Base-by-base conservation (phyloP, 1,139 yeast genomes). In the Taphrina pruni region DNA sequence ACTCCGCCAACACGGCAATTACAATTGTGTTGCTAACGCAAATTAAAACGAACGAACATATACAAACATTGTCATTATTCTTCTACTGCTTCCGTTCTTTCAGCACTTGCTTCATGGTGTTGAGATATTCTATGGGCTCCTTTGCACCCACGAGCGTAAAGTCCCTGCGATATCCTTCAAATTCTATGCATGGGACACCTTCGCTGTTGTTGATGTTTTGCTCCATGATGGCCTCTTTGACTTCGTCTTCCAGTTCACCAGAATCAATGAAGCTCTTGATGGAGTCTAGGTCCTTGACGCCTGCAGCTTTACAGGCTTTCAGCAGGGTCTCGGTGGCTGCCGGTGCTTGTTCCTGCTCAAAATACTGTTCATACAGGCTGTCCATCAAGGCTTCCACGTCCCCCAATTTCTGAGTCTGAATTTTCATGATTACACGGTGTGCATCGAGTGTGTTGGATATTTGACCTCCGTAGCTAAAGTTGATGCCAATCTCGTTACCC, bases 81-180 rank as follows among this genome's bases (percentile, higher is more conserved):
- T 4, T 8, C n/a, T 46, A n/a, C 54, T 50, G 21, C 36, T 26
- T 35, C 9, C 39, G 50, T 32, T 62, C 66, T 62, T 52, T 62
- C 32, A 62, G 36, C 14, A 62, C 57, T 26, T 62, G 66, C 39
- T 55, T 54, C 46, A 62, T 39, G 21, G 66, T 55, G 43, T 43
- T 38, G 17, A 55, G 60, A 36, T 62, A 62, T 36, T 62, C 66
- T n/a, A 26, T 45, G 32, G 57, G 52, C 9, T 43, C 48, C 21
- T 62, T 62, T 35, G 66, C 66, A 17, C 66, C 66, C 21, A 62
- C 60, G 17, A 62, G 60, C 6, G 66, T 62, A 38, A 62, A 39
- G 60, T 62, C 66, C 50, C 66, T 43, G n/a, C 66, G 50, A 38
- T 56, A 39, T 3, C 66, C 66, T 32, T 52, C 66, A 21, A 62